Evolutionary conservation across 306 rosid genomes (phyloP).

Genomic region (Cercis canadensis): DNA sequence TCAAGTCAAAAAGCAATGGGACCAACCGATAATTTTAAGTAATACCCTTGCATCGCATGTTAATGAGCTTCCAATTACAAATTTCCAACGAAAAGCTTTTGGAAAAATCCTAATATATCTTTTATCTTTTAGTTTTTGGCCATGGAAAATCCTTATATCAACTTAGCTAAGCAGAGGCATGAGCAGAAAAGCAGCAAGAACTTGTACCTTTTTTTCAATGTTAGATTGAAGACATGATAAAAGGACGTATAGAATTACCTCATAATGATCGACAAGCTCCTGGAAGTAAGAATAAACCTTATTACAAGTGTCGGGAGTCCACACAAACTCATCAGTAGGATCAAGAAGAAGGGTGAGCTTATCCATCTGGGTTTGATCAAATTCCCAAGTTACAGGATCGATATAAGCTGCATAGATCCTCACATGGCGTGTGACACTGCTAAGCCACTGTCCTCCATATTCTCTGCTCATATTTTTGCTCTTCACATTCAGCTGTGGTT

Average conservation of each 20-base stretch:
- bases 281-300: slow-evolving; percentile 87
- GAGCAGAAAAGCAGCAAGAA: no score
- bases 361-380: slow-evolving; percentile 96
- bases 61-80: no score
- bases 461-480: slow-evolving; percentile 84
- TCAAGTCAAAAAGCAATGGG: no score
- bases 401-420: slow-evolving; percentile 91
- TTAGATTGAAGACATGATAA: no score
- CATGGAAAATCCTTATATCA: no score
- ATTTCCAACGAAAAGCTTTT: no score
- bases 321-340: slow-evolving; percentile 88
- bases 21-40: no score
- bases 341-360: slow-evolving; percentile 86
- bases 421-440: slow-evolving; percentile 68
- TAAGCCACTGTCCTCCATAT: slow-evolving; percentile 92
- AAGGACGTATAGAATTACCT: slow-evolving; percentile 49
- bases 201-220: no score
- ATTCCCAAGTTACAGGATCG: slow-evolving; percentile 77
- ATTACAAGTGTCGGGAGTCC: slow-evolving; percentile 76
- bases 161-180: no score
- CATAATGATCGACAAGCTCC: slow-evolving; percentile 94
- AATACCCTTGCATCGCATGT: no score
- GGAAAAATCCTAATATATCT: no score
- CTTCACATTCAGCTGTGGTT: slow-evolving; percentile 69
- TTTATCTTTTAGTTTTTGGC: no score